Evolutionary conservation across 768 basidiomycete genomes (phyloP), one percentile per base, ranked within the genome.

Genomic region (Amanita phalloides): DNA sequence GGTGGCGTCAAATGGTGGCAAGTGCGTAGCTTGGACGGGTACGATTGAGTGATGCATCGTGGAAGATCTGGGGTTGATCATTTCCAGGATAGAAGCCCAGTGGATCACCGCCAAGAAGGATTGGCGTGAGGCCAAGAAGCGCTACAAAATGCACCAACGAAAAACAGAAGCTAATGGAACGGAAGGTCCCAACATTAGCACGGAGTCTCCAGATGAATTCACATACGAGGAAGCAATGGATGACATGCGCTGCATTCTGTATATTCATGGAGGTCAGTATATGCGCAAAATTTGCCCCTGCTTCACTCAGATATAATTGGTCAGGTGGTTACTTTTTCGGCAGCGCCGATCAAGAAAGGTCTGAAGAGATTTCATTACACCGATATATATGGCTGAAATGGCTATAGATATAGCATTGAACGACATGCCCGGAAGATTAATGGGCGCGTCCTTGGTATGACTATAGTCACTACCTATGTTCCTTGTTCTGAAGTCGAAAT

Each of bases 1-100:
- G 95, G 95, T 9, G 95, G 95, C 1, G 79, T 81, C 4, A 93
- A 94, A 63, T 98, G 95, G 93, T 98, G 95, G 95, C 94, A 96
- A 66, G 91, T 94, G 32, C 82, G 94, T 38, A 84, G 86, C 17
- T 62, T 91, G 43, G 68, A 78, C 48, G 93, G 92, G 92, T 81
- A 59, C 59, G 65, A 46, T 56, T 17, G 49, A 51, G 28, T 53
- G 10, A 53, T 35, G 52, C 1, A 50, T 48, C 43, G 45, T 48
- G 33, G 54, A 45, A 44, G 32, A 53, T 46, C 35, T 25, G n/a
- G 51, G 46, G 25, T 63, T 58, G 57, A 51, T 51, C 37, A 49
- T 43, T 23, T 46, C 55, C 51, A 90, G 91, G 6, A 77, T 95
- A 9, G 80, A 90, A 61, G 89, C 76, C 0, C 87, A 95, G 63